Base-by-base conservation (phyloP, 2,329 filamentous ascomycete species). In the Exutisphaerella laricina region DNA sequence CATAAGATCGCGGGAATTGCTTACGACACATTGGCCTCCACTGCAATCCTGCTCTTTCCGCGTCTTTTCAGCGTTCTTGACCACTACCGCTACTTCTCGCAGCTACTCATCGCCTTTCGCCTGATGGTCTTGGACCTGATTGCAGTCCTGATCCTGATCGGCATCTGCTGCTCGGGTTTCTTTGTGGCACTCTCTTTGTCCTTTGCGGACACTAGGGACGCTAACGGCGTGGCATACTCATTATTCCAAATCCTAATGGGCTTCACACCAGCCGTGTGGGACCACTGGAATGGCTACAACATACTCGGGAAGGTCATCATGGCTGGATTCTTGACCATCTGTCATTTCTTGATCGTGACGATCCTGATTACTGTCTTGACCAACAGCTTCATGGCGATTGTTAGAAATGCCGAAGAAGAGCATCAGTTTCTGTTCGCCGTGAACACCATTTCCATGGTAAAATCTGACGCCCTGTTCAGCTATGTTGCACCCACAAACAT, bases 361-460 rank as follows among this genome's bases (percentile, higher is more conserved):
- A 94, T 97, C 39, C 71, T 97, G 23, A 90, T 97, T 56, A 94
- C 89, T 0, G 90, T 97, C n/a, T 66, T 97, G 49, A 94, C 89
- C 4, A 96, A 96, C 61, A 94, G 87, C 0, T 97, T 96, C 69
- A 94, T 94, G 84, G 81, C 84, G 1, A 90, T 96, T 60, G 87
- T 92, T 2, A 88, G 88, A 39, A 96, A 96, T 60, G 88, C 89
- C 5, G 87, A 88, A 41, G 85, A 96, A 62, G 90, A 96, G 66
- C 89, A 96, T 56, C 79, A 82, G 52, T 96, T 95, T 61, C 68
- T 96, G 2, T 96, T 97, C 59, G 90, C 90, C 0, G 88, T 97
- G 63, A 97, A 96, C 61, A 94, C 90, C 4, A 94, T 96, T 37
- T 94, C 88, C 4, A 94, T 95, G 86, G 90, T 96, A 53, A 97